Conservation (phyloP, 2,329 filamentous ascomycete genomes). For the Colletotrichum tanaceti region DNA sequence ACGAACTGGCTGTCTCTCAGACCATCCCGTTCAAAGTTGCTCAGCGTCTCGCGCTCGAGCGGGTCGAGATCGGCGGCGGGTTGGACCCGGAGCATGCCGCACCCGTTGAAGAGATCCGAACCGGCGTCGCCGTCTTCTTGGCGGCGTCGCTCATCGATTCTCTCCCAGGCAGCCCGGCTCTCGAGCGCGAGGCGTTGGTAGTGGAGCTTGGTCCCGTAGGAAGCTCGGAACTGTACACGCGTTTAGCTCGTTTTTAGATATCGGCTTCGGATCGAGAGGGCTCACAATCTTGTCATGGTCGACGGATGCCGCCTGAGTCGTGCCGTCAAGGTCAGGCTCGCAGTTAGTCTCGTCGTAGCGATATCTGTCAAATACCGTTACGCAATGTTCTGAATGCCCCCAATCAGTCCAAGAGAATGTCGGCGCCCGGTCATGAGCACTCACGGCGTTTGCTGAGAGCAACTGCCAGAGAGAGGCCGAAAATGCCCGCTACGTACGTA, state of each 20-base stretch:
- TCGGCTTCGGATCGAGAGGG: not conserved
- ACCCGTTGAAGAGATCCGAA: constrained; percentile 40
- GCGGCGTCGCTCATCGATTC: constrained; percentile 33
- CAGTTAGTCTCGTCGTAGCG: constrained; percentile 43
- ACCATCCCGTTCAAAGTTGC: constrained; percentile 44
- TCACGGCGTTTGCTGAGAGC: constrained; percentile 43
- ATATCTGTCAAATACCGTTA: constrained; percentile 44
- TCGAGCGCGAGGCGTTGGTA: constrained; percentile 45
- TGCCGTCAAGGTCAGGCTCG: constrained; percentile 36
- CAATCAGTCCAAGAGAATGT: not conserved
- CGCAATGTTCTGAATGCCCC: constrained; percentile 18
- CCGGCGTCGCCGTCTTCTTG: constrained; percentile 17
- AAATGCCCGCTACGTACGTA: constrained; percentile 43
- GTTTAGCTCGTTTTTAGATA: not conserved
- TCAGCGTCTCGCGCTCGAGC: constrained; percentile 44
- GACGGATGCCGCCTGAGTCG: constrained; percentile 44
- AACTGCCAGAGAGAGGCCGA: constrained; percentile 44
- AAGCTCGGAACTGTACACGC: constrained; percentile 43
- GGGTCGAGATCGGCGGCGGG: constrained; percentile 40
- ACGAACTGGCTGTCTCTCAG: constrained; percentile 44
- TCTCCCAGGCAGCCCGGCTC: constrained; percentile 43
- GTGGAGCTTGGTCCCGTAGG: constrained; percentile 44
- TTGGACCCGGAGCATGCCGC: constrained; percentile 47
- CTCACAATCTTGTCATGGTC: constrained; percentile 46
- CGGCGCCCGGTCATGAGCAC: not conserved